Conservation (phyloP, 768 basidiomycete species). For the Scleroderma citrinum region DNA sequence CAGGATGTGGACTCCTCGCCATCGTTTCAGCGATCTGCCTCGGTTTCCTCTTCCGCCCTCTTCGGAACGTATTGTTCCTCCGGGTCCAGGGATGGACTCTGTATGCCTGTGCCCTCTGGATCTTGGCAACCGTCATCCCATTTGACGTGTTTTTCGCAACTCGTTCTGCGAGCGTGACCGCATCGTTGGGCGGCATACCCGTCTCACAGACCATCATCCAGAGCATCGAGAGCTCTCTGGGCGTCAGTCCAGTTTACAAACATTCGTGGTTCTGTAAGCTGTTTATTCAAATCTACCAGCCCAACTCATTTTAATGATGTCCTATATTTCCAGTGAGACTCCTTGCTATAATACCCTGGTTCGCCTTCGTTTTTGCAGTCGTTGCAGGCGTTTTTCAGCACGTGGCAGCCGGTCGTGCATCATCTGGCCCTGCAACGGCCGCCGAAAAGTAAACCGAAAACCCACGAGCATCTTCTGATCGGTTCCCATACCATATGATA, state of each 20-base stretch:
- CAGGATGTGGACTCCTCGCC: slow-evolving; percentile 30
- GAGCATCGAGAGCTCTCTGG: slow-evolving; percentile 30
- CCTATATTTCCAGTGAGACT: slow-evolving; percentile 35
- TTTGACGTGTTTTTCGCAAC: slow-evolving; percentile 43
- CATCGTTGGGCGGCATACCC: slow-evolving; percentile 31
- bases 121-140: slow-evolving; percentile 45
- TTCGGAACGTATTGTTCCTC: slow-evolving; percentile 11
- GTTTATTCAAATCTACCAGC: too few relatives aligned
- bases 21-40: slow-evolving; percentile 26
- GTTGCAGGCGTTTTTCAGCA: slow-evolving; percentile 33
- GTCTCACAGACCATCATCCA: slow-evolving; percentile 36
- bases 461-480: neutral
- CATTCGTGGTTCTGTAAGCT: slow-evolving; percentile 42
- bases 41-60: slow-evolving; percentile 13
- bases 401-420: slow-evolving; percentile 19
- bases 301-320: neutral
- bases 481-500: neutral
- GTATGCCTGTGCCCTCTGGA: slow-evolving; percentile 38
- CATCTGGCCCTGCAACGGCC: neutral
- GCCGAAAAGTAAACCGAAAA: neutral
- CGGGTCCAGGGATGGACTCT: slow-evolving; percentile 33
- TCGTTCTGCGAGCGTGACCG: slow-evolving; percentile 39
- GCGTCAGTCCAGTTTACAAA: slow-evolving; percentile 38
- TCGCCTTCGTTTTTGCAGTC: slow-evolving; percentile 37
- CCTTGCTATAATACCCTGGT: slow-evolving; percentile 50